phyloP scores from a whole-genome alignment of 441 rosid genomes.

The Theobroma grandiflorum region DNA sequence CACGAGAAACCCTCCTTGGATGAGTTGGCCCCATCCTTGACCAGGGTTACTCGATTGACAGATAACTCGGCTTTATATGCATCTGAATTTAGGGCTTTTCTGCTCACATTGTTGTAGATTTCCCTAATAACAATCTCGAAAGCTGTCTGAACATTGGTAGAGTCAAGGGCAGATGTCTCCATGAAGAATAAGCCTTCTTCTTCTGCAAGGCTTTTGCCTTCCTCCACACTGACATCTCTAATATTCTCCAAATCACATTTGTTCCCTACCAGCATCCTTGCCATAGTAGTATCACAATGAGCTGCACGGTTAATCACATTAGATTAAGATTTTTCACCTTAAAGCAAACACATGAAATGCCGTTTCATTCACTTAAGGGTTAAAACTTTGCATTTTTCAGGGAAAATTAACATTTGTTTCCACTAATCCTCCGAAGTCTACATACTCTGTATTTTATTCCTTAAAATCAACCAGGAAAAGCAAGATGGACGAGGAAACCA shows the following conservation, averaged over 20 bases:
- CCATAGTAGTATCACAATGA: constrained; percentile 76
- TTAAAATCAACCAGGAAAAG: not conserved
- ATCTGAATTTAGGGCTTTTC: constrained; percentile 83
- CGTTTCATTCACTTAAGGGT: not conserved
- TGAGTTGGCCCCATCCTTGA: constrained; percentile 45
- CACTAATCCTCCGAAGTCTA: not conserved
- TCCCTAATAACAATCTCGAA: constrained; percentile 88
- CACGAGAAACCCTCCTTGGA: constrained; percentile 57
- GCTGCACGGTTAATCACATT: constrained; percentile 49
- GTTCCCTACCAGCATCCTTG: constrained; percentile 94
- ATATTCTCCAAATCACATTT: constrained; percentile 86
- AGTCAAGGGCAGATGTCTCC: constrained; percentile 92
- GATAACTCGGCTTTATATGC: constrained; percentile 86
- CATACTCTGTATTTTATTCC: not conserved
- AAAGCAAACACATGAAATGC: not conserved
- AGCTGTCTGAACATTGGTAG: constrained; percentile 83
- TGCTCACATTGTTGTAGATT: constrained; percentile 75
- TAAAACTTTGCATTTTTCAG: not conserved
- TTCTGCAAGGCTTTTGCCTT: constrained; percentile 82
- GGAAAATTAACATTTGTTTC: not conserved
- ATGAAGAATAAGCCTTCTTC: constrained; percentile 85
- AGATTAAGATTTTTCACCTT: not conserved
- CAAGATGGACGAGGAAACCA: not conserved
- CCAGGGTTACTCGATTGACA: constrained; percentile 70
- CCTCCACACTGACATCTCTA: constrained; percentile 75